Conservation (phyloP, 441 rosid species). For the Populus hybrid region DNA sequence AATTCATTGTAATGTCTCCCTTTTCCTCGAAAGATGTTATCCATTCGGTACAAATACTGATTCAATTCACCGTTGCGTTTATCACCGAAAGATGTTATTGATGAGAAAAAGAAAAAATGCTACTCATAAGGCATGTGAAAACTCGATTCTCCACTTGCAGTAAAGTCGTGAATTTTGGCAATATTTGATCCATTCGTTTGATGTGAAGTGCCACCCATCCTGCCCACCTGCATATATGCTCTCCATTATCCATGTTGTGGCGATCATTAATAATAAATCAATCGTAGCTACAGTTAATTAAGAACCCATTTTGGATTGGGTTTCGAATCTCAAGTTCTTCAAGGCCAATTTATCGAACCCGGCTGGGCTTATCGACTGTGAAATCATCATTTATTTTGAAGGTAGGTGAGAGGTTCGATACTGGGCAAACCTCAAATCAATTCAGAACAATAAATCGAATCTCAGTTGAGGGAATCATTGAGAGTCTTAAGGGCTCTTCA, state of each 20-base stretch:
- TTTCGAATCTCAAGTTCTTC: background rate
- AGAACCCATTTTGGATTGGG: background rate
- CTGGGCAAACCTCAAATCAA: no score
- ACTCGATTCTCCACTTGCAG: slow-evolving; percentile 29
- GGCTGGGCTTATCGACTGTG: background rate
- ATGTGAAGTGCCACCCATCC: background rate
- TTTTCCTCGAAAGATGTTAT: slow-evolving; percentile 6
- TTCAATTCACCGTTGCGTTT: slow-evolving; percentile 10
- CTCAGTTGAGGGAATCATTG: background rate
- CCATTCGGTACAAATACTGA: background rate
- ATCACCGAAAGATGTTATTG: slow-evolving; percentile 28
- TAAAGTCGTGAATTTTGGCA: background rate
- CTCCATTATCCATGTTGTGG: background rate
- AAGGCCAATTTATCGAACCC: background rate
- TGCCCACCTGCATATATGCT: background rate
- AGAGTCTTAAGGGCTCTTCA: background rate
- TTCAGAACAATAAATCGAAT: no score
- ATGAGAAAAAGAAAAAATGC: background rate
- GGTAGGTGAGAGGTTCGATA: no score
- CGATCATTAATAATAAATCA: background rate
- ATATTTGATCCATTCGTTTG: background rate
- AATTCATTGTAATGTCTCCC: slow-evolving; percentile 16
- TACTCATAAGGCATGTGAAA: slow-evolving; percentile 24
- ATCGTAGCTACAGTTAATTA: background rate
- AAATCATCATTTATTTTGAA: no score